Percentiles rank a stretch among this genome's conserved stretches.
phyloP scores from a whole-genome alignment of 768 basidiomycete species.

The Sarcomyxa edulis region DNA sequence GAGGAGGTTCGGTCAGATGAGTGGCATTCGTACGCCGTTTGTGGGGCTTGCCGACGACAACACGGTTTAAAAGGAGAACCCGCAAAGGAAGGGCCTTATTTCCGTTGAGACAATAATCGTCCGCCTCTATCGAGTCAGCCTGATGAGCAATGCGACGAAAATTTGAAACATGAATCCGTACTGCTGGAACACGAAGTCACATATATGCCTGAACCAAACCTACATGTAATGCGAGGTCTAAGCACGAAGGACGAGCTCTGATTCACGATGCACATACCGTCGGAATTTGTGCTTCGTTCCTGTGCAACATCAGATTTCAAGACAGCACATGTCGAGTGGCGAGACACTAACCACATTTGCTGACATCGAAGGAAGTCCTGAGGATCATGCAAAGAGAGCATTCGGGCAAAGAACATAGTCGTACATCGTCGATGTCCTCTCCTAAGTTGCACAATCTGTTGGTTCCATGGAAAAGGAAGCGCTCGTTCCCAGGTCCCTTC shows the following conservation, averaged over 20 bases:
- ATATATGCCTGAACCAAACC: constrained; percentile 70
- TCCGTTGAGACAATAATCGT: constrained; percentile 51
- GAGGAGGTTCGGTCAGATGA: constrained; percentile 43
- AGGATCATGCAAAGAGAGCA: constrained; percentile 56
- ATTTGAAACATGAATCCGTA: constrained; percentile 21
- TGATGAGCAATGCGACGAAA: not conserved
- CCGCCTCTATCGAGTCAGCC: constrained; percentile 42
- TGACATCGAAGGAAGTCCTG: constrained; percentile 53
- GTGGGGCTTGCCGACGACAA: constrained; percentile 57
- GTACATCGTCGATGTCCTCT: constrained; percentile 40
- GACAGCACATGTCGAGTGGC: no score
- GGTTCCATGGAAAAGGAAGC: constrained; percentile 66
- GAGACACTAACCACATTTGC: constrained; percentile 44
- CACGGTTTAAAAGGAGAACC: constrained; percentile 52
- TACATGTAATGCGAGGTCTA: constrained; percentile 12
- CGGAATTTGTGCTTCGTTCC: constrained; percentile 54
- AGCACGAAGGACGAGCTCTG: not conserved
- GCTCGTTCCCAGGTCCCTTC: constrained; percentile 41
- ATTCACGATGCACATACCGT: constrained; percentile 21
- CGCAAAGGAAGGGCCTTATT: constrained; percentile 37
- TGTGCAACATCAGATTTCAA: constrained; percentile 15
- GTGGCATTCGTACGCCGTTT: constrained; percentile 45
- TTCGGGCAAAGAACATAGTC: constrained; percentile 42
- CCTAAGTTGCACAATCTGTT: constrained; percentile 51
- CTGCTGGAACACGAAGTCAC: constrained; percentile 64